Base-by-base conservation (phyloP, 306 rosid genomes). In the Dalbergia cultrata region DNA sequence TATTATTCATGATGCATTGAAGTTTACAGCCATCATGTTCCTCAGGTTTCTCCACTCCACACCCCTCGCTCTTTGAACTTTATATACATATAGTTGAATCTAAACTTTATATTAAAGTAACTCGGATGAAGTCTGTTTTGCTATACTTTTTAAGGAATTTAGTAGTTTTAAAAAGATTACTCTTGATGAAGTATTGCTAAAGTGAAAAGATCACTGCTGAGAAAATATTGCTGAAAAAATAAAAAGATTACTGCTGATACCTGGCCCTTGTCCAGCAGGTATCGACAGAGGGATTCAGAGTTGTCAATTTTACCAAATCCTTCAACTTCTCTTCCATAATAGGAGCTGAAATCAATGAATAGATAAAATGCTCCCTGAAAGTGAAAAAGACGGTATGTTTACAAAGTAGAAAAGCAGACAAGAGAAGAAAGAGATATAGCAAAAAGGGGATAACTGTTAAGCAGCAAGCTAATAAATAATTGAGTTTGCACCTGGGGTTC, bases 351-450 rank as follows among this genome's bases (percentile, higher is more conserved):
- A 81, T 94, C 95, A 72, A 92, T 66, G 86, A 94, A 94, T 16
- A 94, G 90, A 89, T 94, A 92, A 84, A 94, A 94, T 74, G 97
- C 98, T 84, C 98, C 98, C 98, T 94, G 88, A 90, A 75, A 80
- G 71, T 58, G 72, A 35, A 67, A 72, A 50, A 8, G 31, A n/a
- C 8, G n/a, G 37, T 43, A 39, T 8, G 43, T 5, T 80, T 43
- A 80, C 21, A 67, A 57, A 31, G 60, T 56, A 39, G 35, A 41
- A 37, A 50, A 79, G 54, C 44, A 74, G 18, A 50, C 0, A n/a
- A 58, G 12, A 41, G 47, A 62, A 11, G 14, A 44, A 43, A 56
- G 62, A 77, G 53, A 59, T 3, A 13, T 58, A 65, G 22, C 58
- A 75, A 4, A 6, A 7, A 34, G 68, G 22, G 31, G 58, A 41